Base-by-base conservation (phyloP, 345 rosid genomes). In the Eucalyptus decipiens region DNA sequence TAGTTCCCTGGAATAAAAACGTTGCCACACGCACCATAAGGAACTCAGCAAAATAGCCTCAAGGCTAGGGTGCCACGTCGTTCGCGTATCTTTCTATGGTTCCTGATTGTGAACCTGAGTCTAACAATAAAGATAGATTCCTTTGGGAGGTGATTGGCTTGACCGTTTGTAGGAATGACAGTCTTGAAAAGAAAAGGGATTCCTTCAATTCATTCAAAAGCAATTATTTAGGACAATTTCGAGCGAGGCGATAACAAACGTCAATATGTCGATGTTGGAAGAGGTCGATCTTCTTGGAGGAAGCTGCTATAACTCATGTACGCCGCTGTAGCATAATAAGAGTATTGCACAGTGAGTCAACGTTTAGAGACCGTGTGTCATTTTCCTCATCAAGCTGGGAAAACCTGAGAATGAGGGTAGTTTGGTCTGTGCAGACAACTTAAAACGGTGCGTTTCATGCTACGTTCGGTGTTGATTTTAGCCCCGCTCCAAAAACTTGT, bases 1-100 rank as follows among this genome's bases (percentile, higher is more conserved):
- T 49, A 4, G 1, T 48, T 13, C 1, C 2, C 1, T 0, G 0
- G 15, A 49, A 49, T 49, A 2, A 0, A 49, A 49, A 49, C 6
- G 3, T 49, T 5, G 0, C 1, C 0, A 49, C 15, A 1, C 3
- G 1, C 18, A n/a, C 5, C 2, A 10, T 65, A 15, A 65, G 37
- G 11, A 65, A n/a, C 37, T n/a, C 0, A 3, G 10, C 76, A n/a
- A 30, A n/a, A 65, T 14, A 15, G 5, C 76, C 11, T 30, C 3
- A 17, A 1, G 72, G 11, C 76, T 5, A 0, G 4, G 2, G 76
- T 30, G 37, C 76, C 0, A n/a, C 37, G 3, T 30, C 34, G 1
- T 65, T 65, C 19, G 37, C 37, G 3, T 0, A 12, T 60, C 21
- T 8, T n/a, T 65, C 37, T 7, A 65, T n/a, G 37, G 37, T 21